Evolutionary conservation across 2,329 filamentous ascomycete species (phyloP).

Genomic region (Coleophoma eucalyptorum): DNA sequence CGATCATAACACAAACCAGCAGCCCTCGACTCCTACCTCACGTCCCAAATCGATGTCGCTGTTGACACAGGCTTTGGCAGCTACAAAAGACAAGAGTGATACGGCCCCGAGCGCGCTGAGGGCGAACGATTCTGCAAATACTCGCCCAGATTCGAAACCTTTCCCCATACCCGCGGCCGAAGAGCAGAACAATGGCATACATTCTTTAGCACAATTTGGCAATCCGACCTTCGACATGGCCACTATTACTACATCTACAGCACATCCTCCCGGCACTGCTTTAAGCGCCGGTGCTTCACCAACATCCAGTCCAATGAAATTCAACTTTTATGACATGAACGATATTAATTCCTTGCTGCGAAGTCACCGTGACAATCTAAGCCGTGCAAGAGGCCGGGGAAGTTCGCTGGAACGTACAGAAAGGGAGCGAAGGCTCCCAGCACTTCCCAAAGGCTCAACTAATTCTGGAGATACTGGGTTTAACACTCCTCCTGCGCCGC

Average conservation of each 20-base stretch:
- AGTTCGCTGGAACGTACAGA: constrained; percentile 39
- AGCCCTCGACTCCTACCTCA: constrained; percentile 11
- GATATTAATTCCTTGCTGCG: constrained; percentile 29
- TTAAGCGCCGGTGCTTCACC: constrained; percentile 13
- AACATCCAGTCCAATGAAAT: constrained; percentile 6
- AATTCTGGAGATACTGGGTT: constrained; percentile 31
- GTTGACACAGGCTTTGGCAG: constrained; percentile 23
- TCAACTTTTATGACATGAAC: constrained; percentile 25
- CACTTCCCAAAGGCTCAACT: constrained; percentile 24
- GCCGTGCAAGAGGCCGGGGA: constrained; percentile 26
- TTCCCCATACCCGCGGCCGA: constrained; percentile 1
- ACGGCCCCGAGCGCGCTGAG: neutral
- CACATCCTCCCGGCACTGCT: constrained; percentile 5
- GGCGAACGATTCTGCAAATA: constrained; percentile 1
- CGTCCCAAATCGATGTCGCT: constrained; percentile 20
- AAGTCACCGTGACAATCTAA: constrained; percentile 30
- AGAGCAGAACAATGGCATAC: constrained; percentile 14
- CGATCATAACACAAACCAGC: constrained; percentile 14
- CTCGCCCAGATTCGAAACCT: neutral
- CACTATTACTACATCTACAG: constrained; percentile 7
- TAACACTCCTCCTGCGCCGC: constrained; percentile 17
- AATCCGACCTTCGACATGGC: constrained; percentile 10
- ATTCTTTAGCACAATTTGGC: constrained; percentile 1
- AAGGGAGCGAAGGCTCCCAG: constrained; percentile 33
- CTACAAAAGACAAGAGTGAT: constrained; percentile 11